Conservation (phyloP, 805 yeast genomes). For the Sugiyamaella qingdaonensis region DNA sequence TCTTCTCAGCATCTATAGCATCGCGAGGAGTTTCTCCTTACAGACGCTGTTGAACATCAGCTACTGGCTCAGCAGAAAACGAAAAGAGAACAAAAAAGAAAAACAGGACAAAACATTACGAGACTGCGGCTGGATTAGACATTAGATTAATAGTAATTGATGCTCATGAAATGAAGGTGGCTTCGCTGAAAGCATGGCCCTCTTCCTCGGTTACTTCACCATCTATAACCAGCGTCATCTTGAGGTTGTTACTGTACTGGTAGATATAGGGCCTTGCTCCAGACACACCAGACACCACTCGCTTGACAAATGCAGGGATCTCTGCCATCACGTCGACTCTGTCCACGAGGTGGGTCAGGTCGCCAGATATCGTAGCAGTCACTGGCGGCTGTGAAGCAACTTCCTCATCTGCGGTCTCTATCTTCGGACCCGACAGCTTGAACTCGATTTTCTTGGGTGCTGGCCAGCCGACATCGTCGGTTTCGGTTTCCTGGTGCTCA, state of each 20-base stretch:
- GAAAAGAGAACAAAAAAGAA: no score
- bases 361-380: slow-evolving; percentile 54
- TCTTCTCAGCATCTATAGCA: no score
- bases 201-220: slow-evolving; percentile 44
- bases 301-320: slow-evolving; percentile 89
- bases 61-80: no score
- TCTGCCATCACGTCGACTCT: slow-evolving; percentile 98
- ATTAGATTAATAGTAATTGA: neutral
- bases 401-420: slow-evolving; percentile 42
- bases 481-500: slow-evolving; percentile 50
- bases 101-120: no score
- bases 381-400: slow-evolving; percentile 33
- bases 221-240: slow-evolving; percentile 42
- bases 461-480: slow-evolving; percentile 81
- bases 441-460: slow-evolving; percentile 69
- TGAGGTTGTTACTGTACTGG: slow-evolving; percentile 72
- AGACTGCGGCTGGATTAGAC: neutral
- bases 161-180: slow-evolving; percentile 61
- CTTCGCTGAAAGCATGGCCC: slow-evolving; percentile 72
- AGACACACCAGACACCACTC: slow-evolving; percentile 87
- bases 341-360: slow-evolving; percentile 62
- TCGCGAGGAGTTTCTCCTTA: no score
- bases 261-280: slow-evolving; percentile 97
- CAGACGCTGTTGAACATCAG: no score
- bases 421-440: slow-evolving; percentile 47